Base-by-base conservation (phyloP, 2,329 filamentous ascomycete genomes). In the Diplodia scrobiculata region DNA sequence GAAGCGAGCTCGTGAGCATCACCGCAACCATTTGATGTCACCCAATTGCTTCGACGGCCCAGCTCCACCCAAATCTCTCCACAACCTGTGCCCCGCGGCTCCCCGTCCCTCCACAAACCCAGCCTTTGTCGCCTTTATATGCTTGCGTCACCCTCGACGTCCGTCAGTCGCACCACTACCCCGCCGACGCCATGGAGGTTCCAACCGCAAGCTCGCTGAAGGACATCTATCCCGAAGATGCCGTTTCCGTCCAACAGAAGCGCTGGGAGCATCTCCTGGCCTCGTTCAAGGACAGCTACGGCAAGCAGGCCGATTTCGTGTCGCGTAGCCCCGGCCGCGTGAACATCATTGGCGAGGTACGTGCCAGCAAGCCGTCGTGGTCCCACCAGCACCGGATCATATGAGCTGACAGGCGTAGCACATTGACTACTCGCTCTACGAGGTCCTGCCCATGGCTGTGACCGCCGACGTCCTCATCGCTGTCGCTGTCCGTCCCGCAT, bases 371-470 rank as follows among this genome's bases (percentile, higher is more conserved):
- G 38, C 54, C 21, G 3, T 36, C 10, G 21, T 21, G 13, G 50
- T 50, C 19, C 17, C 38, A 50, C 38, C 36, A 19, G 19, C 48
- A 17, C 6, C 5, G 5, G 36, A 48, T 60, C 55, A 50, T 14
- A 34, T 21, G 45, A 36, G 63, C 52, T 65, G 63, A 65, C 41
- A 32, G 21, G 11, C 29, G 50, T 66, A 83, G 84, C 95, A 99
- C 81, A 97, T 99, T 74, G 95, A 99, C 82, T 99, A 99, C 81
- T 97, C 92, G 14, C 86, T 99, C 21, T 99, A 98, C 82, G 89
- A 95, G 72, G 93, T 97, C 67, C 84, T 99, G 27, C 95, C 95
- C 63, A 97, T 97, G 87, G 95, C 94, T 69, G 92, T 98, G 71
- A 92, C 91, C 5, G 91, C 92, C 69, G 95, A 99, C 78, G 89